Percentiles rank a stretch among this genome's conserved stretches.
These are phyloP conservation scores for Penicillium paxilli DNA, from an alignment of 495 filamentous ascomycete species.

Conservation along the genomic window DNA sequence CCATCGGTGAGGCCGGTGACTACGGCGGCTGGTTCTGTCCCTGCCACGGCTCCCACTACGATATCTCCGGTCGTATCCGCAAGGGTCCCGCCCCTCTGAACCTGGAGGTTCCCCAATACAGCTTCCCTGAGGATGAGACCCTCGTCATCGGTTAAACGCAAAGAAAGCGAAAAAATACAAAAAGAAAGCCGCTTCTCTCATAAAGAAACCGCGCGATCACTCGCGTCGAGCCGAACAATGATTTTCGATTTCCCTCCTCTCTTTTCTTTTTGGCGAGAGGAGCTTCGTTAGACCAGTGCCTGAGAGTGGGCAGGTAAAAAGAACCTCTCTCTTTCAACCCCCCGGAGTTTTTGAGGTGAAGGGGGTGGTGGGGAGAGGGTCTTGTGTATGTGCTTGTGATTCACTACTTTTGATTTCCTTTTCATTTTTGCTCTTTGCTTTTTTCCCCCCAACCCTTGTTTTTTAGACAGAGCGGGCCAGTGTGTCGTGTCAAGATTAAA, in stretches of 20 bases:
- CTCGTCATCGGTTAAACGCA: slow-evolving; percentile 76
- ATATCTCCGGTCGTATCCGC: slow-evolving; percentile 95
- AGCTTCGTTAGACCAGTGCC: slow-evolving; percentile 21
- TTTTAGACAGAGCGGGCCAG: slow-evolving; percentile 43
- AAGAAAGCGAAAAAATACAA: too few relatives aligned
- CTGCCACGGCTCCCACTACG: slow-evolving; percentile 99
- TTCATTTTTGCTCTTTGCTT: too few relatives aligned
- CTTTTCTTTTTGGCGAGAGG: too few relatives aligned
- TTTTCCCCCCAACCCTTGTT: neutral
- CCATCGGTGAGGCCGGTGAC: slow-evolving; percentile 97
- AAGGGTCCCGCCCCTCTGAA: slow-evolving; percentile 96
- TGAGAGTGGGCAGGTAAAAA: slow-evolving; percentile 8
- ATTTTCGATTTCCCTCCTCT: slow-evolving; percentile 8
- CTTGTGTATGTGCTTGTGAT: slow-evolving; percentile 32
- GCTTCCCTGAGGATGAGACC: slow-evolving; percentile 76
- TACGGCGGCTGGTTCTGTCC: slow-evolving; percentile 99
- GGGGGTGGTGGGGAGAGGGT: slow-evolving; percentile 21
- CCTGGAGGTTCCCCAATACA: slow-evolving; percentile 90
- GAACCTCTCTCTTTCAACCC: too few relatives aligned
- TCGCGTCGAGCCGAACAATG: neutral
- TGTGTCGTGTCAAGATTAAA: slow-evolving; percentile 47
- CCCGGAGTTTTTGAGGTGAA: too few relatives aligned
- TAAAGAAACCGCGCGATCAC: neutral
- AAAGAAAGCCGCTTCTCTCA: neutral
- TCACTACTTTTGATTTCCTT: slow-evolving; percentile 19